These are phyloP conservation scores for Cucumis sativus DNA, from an alignment of 306 rosid genomes.

Conservation along the genomic window DNA sequence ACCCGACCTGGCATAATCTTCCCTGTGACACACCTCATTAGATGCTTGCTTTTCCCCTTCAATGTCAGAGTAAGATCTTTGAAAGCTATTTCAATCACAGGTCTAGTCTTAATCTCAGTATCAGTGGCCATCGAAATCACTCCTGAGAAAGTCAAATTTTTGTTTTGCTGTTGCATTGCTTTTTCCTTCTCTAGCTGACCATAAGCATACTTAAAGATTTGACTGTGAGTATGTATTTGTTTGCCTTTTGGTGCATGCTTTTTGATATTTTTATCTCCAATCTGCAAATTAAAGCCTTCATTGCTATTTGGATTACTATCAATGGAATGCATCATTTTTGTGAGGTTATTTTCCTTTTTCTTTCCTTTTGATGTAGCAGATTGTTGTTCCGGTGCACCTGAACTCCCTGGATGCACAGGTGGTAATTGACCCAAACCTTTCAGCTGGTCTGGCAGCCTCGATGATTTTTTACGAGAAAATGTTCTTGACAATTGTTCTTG, in stretches of 20 bases:
- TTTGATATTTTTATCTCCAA: constrained; percentile 57
- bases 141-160: constrained; percentile 64
- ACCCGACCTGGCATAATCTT: constrained; percentile 68
- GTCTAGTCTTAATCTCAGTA: constrained; percentile 40
- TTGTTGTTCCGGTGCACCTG: constrained; percentile 20
- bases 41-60: constrained; percentile 46
- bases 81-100: constrained; percentile 62
- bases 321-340: constrained; percentile 44
- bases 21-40: constrained; percentile 59
- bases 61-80: constrained; percentile 61
- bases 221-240: constrained; percentile 51
- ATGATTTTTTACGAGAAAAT: constrained; percentile 56
- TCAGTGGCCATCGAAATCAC: constrained; percentile 63
- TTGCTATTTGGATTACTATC: constrained; percentile 34
- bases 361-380: constrained; percentile 24
- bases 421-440: constrained; percentile 21
- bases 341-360: constrained; percentile 38
- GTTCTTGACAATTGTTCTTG: constrained; percentile 41
- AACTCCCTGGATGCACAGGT: constrained; percentile 21
- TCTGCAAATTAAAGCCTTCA: constrained; percentile 53
- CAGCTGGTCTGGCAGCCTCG: constrained; percentile 15
- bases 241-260: constrained; percentile 48
- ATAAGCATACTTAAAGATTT: constrained; percentile 76
- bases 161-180: constrained; percentile 61
- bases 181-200: constrained; percentile 79